These are phyloP conservation scores for Ambrosia artemisiifolia DNA, from an alignment of 129 eudicot species.

Conservation along the genomic window DNA sequence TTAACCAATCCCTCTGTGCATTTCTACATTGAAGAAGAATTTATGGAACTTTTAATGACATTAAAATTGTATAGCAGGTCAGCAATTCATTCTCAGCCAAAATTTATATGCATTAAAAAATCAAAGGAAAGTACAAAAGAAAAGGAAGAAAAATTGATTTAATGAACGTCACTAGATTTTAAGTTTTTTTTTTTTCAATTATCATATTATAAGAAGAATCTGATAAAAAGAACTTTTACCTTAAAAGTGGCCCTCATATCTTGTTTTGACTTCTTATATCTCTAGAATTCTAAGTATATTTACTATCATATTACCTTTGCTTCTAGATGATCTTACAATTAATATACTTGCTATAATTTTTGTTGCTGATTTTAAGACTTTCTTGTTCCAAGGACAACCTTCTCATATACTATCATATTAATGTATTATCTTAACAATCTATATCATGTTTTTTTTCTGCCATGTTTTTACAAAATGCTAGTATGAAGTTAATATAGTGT, in stretches of 20 bases:
- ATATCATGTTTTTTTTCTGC: not conserved
- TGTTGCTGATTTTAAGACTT: no score
- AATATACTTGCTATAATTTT: no score
- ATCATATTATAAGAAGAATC: not conserved
- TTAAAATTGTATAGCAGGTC: not conserved
- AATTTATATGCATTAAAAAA: no score
- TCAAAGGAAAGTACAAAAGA: no score
- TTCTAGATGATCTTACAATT: no score
- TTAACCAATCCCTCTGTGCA: constrained; percentile 86
- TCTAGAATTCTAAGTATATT: not conserved
- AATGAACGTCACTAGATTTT: not conserved
- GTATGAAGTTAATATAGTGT: not conserved
- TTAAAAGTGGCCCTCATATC: constrained; percentile 1
- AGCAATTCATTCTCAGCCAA: not conserved
- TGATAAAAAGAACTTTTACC: not conserved
- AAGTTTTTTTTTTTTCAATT: not conserved
- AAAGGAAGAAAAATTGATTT: no score
- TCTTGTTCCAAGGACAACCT: no score
- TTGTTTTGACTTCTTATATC: not conserved
- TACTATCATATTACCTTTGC: not conserved
- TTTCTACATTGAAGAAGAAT: constrained; percentile 46
- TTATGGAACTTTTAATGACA: constrained; percentile 10
- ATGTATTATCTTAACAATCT: not conserved
- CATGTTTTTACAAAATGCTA: not conserved
- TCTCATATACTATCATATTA: not conserved